A percentile compares a stretch with the other conserved stretches of the same genome.
Evolutionary conservation across 352 stramenopile genomes (phyloP).

Genomic region (Phytophthora agathidicida): DNA sequence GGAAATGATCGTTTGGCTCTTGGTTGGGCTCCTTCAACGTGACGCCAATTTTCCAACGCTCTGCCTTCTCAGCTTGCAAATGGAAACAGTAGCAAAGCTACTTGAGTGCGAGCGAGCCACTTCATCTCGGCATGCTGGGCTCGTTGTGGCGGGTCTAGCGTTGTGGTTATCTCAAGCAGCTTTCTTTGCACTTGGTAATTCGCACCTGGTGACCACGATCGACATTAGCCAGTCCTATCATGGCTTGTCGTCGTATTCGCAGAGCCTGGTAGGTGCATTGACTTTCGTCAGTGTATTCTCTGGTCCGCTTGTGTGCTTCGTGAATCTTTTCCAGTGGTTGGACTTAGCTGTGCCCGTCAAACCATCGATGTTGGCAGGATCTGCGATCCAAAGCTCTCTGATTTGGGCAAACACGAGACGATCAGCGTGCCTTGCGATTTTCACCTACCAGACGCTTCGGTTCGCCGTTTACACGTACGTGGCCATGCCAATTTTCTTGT

Average conservation of each 20-base stretch:
- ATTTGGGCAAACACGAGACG: background rate
- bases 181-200: slow-evolving; percentile 90
- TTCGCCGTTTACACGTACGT: slow-evolving; percentile 75
- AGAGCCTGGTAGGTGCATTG: slow-evolving; percentile 76
- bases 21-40: slow-evolving; percentile 68
- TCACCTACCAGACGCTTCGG: slow-evolving; percentile 63
- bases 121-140: slow-evolving; percentile 5
- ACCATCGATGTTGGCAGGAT: slow-evolving; percentile 1
- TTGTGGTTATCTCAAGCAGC: slow-evolving; percentile 65
- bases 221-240: slow-evolving; percentile 91
- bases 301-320: slow-evolving; percentile 69
- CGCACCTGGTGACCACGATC: slow-evolving; percentile 89
- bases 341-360: background rate
- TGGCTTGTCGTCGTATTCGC: slow-evolving; percentile 78
- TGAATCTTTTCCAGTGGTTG: slow-evolving; percentile 53
- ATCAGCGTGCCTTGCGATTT: slow-evolving; percentile 37
- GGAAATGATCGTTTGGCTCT: slow-evolving; percentile 70
- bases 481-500: background rate
- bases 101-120: slow-evolving; percentile 9
- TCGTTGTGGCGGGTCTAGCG: slow-evolving; percentile 32
- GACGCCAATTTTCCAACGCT: slow-evolving; percentile 65
- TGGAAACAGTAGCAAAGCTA: slow-evolving; percentile 37
- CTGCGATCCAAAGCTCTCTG: background rate
- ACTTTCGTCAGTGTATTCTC: slow-evolving; percentile 83
- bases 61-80: slow-evolving; percentile 53